Evolutionary conservation across 2,329 filamentous ascomycete genomes (phyloP).

Genomic region (Tolypocladium guangdongense): DNA sequence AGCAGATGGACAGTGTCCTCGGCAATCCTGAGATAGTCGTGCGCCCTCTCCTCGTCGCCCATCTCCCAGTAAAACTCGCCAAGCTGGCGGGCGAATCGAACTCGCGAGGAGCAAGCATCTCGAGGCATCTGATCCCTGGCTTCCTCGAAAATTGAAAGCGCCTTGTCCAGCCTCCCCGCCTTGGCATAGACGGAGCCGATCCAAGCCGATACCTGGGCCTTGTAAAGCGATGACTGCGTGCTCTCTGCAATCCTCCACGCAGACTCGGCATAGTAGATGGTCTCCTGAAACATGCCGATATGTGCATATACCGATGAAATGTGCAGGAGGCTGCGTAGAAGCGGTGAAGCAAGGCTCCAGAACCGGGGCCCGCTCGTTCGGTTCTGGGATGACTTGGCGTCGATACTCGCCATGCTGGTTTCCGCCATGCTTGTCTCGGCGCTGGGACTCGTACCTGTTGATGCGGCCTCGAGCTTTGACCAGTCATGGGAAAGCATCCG

Average conservation of each 20-base stretch:
- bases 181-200: constrained; percentile 43
- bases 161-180: constrained; percentile 48
- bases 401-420: constrained; percentile 15
- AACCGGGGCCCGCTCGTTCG: constrained; percentile 46
- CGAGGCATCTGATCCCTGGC: constrained; percentile 40
- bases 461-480: constrained; percentile 33
- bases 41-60: constrained; percentile 31
- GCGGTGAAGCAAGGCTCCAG: constrained; percentile 66
- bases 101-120: constrained; percentile 23
- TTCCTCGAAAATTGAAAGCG: constrained; percentile 41
- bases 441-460: constrained; percentile 7
- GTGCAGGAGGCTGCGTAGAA: constrained; percentile 61
- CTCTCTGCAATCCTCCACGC: constrained; percentile 65
- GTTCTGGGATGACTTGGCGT: constrained; percentile 9
- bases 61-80: constrained; percentile 44
- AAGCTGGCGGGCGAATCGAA: constrained; percentile 41
- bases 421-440: constrained; percentile 19
- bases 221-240: constrained; percentile 50
- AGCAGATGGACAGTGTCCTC: constrained; percentile 34
- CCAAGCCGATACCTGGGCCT: constrained; percentile 43
- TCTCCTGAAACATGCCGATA: constrained; percentile 79
- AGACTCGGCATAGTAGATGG: constrained; percentile 77
- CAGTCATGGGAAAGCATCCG: constrained; percentile 45
- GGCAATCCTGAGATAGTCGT: constrained; percentile 33
- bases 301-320: constrained; percentile 72